Base-by-base conservation (phyloP, 148 eudicot species). In the Rhododendron ferrugineum region DNA sequence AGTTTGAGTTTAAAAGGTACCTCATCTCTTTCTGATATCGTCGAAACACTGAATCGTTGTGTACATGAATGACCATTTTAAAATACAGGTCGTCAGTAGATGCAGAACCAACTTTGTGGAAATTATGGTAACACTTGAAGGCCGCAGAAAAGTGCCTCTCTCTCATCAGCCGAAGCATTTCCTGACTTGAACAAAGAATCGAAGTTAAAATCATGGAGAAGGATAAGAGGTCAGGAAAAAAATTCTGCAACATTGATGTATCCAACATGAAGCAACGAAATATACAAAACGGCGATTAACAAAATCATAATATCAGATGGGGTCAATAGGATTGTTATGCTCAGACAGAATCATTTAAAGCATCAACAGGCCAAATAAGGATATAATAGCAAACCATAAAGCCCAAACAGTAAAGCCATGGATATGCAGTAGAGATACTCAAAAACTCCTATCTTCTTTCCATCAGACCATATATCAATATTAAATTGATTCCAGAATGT, bases 11-110 rank as follows among this genome's bases (percentile, higher is more conserved):
- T 28, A 49, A 80, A 30, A 36, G 80, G 58, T 47, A 96, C 99
- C 98, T 96, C 97, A 95, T 93, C 93, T 95, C 99, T 88, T 95
- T 96, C 89, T 95, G 99, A 85, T 95, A 96, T 72, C 96, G 92
- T 72, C 93, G 90, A 83, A 96, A 96, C 42, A 87, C 90, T 20
- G 96, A 94, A 89, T 96, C 99, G 80, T 93, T 92, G 79, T 89
- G 93, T 37, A 96, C 96, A 90, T 96, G 99, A 84, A 96, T 93
- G 85, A 96, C 99, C 98, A 96, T 92, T 88, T 94, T 96, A 85
- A 89, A 90, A 88, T 88, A 86, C 80, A 95, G 84, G 83, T 93
- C 88, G 79, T 95, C 95, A 62, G 88, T 87, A 47, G 97, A 87
- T 76, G 90, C 85, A 66, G 89, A 88, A 62, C 88, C 90, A 66